Evolutionary conservation across 2,329 filamentous ascomycete genomes (phyloP).

Genomic region (Fusarium caatingaense): DNA sequence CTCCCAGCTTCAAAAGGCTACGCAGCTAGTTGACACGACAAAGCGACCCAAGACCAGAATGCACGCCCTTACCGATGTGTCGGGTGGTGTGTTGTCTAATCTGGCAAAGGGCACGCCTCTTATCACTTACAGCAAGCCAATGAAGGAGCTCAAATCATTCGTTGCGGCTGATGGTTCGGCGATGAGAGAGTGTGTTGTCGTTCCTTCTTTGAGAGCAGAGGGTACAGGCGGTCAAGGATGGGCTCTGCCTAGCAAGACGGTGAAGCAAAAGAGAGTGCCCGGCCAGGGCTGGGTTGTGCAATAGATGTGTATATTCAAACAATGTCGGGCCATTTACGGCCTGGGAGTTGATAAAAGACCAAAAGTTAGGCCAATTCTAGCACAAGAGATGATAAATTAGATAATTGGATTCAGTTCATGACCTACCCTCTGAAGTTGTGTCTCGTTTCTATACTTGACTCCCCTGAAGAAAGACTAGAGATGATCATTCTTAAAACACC

Average conservation of each 20-base stretch:
- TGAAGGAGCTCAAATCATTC: constrained; percentile 76
- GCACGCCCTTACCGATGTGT: constrained; percentile 86
- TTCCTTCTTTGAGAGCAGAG: constrained; percentile 80
- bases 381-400: not conserved
- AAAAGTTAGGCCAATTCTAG: not conserved
- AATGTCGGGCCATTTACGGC: not conserved
- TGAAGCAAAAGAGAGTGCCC: constrained; percentile 79
- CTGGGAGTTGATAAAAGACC: not conserved
- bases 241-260: constrained; percentile 86
- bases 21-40: constrained; percentile 60
- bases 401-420: not conserved
- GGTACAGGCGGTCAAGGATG: constrained; percentile 76
- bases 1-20: constrained; percentile 80
- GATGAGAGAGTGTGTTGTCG: constrained; percentile 82
- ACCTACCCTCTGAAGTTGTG: not conserved
- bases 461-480: accelerated
- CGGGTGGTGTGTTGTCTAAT: constrained; percentile 77
- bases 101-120: constrained; percentile 88
- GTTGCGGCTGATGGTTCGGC: constrained; percentile 48
- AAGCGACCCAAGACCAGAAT: constrained; percentile 81
- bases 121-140: constrained; percentile 86
- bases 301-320: constrained; percentile 44
- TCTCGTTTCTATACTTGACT: too few relatives aligned
- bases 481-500: accelerated
- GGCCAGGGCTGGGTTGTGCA: constrained; percentile 81